Conservation (phyloP, 2,329 filamentous ascomycete species). For the Aureobasidium namibiae region DNA sequence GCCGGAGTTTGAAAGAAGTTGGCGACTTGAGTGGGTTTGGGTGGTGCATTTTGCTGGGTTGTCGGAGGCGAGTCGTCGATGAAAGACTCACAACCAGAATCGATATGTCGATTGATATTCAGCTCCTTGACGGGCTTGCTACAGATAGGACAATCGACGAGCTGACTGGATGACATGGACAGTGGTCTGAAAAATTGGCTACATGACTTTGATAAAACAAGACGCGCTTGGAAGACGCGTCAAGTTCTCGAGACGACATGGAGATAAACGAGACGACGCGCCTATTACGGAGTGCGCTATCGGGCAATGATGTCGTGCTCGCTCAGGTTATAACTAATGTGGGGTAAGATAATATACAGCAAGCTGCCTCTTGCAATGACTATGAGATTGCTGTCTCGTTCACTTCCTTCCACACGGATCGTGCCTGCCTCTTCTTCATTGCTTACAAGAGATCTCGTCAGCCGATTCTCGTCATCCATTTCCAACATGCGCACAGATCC, state of each 20-base stretch:
- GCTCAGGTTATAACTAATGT: neutral
- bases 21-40: slow-evolving; percentile 35
- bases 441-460: neutral
- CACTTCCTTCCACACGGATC: neutral
- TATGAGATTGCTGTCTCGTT: neutral
- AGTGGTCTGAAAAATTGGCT: neutral
- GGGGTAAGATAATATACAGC: slow-evolving; percentile 2
- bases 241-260: neutral
- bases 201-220: neutral
- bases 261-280: neutral
- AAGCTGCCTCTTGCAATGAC: neutral
- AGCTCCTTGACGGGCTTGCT: slow-evolving; percentile 59
- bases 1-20: slow-evolving; percentile 50
- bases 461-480: neutral
- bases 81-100: slow-evolving; percentile 67
- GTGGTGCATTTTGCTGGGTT: slow-evolving; percentile 30
- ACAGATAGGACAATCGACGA: slow-evolving; percentile 78
- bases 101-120: slow-evolving; percentile 85
- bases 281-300: neutral
- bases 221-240: neutral
- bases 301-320: slow-evolving; percentile 9
- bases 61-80: slow-evolving; percentile 46
- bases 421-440: neutral
- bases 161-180: slow-evolving; percentile 17
- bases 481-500: slow-evolving; percentile 27